Evolutionary conservation across 495 filamentous ascomycete genomes (phyloP), one percentile per base, ranked within the genome.

Genomic region (Beverwykella pulmonaria): DNA sequence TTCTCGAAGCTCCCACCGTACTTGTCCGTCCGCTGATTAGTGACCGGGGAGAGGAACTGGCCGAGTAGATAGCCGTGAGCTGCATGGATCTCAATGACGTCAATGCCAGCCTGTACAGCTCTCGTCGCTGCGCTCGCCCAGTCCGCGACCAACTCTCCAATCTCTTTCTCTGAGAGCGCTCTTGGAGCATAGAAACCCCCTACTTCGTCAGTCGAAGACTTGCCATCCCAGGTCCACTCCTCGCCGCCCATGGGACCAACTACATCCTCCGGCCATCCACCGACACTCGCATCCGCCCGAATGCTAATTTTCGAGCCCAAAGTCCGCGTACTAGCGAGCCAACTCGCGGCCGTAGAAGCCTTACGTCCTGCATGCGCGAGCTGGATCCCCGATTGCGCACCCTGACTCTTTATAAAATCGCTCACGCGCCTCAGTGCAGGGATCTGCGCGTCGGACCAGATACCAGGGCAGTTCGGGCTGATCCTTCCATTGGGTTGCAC

Each of bases 281-380:
- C 80, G 15, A 81, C 78, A 22, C 80, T 82, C 54, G 83, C 77
- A 0, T 78, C 79, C 0, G 88, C 88, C 0, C 80, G 71, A 32
- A 63, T 34, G 34, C 36, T 58, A 15, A 65, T 23, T 22, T 63
- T 63, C 17, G 67, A 78, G 7, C 80, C 78, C 1, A 5, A 12
- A 6, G 32, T 14, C n/a, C 1, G 20, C 6, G 30, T 36, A 44
- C 62, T 49, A 64, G 76, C 75, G 3, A 90, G 63, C 88, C 88
- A 92, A 0, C 89, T 88, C 0, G 90, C 83, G 2, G 90, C 81
- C 0, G 83, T 88, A 55, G 79, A 83, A 0, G 87, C 88, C 71
- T 92, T 92, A n/a, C 90, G 79, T 1, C 91, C 91, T 1, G 90
- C 89, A 70, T 94, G 91, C 15, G 79, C 88, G 6, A 93, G 74